Base-by-base conservation (phyloP, 805 yeast genomes). In the Starmerella bombi region DNA sequence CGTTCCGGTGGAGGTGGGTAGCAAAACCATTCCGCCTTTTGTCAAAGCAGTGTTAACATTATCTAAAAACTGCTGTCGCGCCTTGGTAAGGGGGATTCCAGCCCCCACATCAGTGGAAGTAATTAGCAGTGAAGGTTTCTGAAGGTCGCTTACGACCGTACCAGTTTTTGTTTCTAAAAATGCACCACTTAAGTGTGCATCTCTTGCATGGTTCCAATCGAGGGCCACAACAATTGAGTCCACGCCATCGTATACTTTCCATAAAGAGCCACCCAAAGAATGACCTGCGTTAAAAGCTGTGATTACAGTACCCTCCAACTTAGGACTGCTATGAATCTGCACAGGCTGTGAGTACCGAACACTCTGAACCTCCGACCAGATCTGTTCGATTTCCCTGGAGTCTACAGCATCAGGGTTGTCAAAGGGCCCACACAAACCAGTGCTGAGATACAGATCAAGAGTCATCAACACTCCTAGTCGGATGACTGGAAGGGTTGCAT, bases 141-240 rank as follows among this genome's bases (percentile, higher is more conserved):
- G 53, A 22, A 86, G 63, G 21, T 59, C 56, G 31, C 72, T 70
- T 1, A 81, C 67, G n/a, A 75, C 61, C 1, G 84, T 72, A 9
- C 85, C 84, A 22, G 67, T 64, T 44, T 53, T 57, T 2, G 53
- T 41, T 36, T 74, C 73, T 30, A 77, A 55, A 16, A 81, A 67
- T 3, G 91, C 80, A 22, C 85, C 77, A 46, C 78, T 80, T 38
- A 91, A 61, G 50, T 85, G 85, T 0, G 82, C 71, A 55, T 88
- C 97, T 49, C 75, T 76, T 1, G 96, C 77, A 56, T 91, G 97
- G 58, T 86, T 88, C 97, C 97, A 91, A 34, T 80, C 75, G 2
- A 91, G 85, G 0, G 94, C 93, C 58, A 84, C 83, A 2, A 88
- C 65, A n/a, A 86, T 63, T 47, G 78, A 78, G 50, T 88, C 96